Base-by-base conservation (phyloP, 2,329 filamentous ascomycete species). In the Cladosporium colombiae region DNA sequence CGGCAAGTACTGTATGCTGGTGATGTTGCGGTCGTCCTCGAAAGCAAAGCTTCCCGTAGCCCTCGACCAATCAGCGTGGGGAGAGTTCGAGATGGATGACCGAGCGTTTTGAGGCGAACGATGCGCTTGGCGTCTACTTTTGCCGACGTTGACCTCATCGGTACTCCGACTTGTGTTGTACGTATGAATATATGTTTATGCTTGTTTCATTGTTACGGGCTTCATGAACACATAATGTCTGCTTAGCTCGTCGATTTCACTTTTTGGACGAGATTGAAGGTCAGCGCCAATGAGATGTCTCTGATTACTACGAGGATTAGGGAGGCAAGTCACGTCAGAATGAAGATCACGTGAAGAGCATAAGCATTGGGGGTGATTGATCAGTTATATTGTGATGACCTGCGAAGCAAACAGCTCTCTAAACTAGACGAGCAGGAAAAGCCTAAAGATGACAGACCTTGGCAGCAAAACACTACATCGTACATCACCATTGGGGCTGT, bases 1-100 rank as follows among this genome's bases (percentile, higher is more conserved):
- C 61, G 61, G 50, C 61, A 25, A 52, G 35, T 40, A 8, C 23
- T 31, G 33, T 35, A 40, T 40, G 55, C 55, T 56, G 55, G 18
- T 35, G 55, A n/a, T 59, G 56, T 59, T 59, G 56, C 35, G 35
- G 56, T 59, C 21, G 56, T 46, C 25, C 33, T 23, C 31, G 33
- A 40, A 23, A 35, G 21, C 33, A 23, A 40, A 57, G 33, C 29
- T 33, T 33, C 31, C 31, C 29, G 31, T 23, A 6, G 3, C 5
- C 27, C 11, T 29, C 56, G 18, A 35, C 56, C 56, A 59, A 59
- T 59, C 56, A 55, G 52, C 27, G 52, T 31, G 1, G 52, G 18
- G 27, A 29, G 27, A 31, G 31, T 55, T 31, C 31, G 16, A 21
- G 21, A n/a, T n/a, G 16, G 27, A 33, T 55, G 52, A 55, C 52